Base-by-base conservation (phyloP, 306 rosid species). In the Cucumis cinereus region DNA sequence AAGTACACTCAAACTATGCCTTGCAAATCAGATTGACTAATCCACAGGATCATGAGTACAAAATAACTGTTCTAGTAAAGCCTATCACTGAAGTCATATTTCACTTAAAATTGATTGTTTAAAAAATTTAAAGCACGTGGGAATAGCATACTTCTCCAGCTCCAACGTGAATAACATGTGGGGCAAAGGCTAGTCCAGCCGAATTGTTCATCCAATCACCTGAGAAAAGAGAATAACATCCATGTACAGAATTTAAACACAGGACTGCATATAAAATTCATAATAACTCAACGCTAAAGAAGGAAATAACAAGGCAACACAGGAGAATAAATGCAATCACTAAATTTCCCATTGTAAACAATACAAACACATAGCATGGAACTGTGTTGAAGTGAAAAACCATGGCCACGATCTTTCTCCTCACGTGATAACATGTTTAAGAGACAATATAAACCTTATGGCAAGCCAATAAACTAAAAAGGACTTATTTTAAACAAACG, bases 141-240 rank as follows among this genome's bases (percentile, higher is more conserved):
- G 82, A 62, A 64, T 30, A 77, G 77, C 83, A 56, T 82, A 95
- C 99, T 93, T 95, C 99, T 74, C 93, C 93, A 81, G 68, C 86
- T 76, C 78, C 97, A 74, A 95, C 41, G 38, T 83, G 90, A 79
- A 95, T 83, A 78, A 90, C 98, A 88, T 95, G 98, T 12, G 99
- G 98, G 22, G 99, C 81, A 87, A 95, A 95, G 45, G 99, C 99
- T 76, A 78, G 45, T 77, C 99, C 99, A 54, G 99, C 99, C 11
- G 99, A 92, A 84, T 23, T 86, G 86, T 92, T 95, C 98, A 95
- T 92, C 99, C 99, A 95, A 45, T 95, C 99, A 82, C 99, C 99
- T 95, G 76, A 72, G 17, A 56, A 52, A 74, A 15, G 19, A 57
- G 5, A 53, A 53, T n/a, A 74, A 24, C 19, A 71, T 45, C 26